Base-by-base conservation (phyloP, 1,139 yeast species). In the Hyphopichia burtonii region DNA sequence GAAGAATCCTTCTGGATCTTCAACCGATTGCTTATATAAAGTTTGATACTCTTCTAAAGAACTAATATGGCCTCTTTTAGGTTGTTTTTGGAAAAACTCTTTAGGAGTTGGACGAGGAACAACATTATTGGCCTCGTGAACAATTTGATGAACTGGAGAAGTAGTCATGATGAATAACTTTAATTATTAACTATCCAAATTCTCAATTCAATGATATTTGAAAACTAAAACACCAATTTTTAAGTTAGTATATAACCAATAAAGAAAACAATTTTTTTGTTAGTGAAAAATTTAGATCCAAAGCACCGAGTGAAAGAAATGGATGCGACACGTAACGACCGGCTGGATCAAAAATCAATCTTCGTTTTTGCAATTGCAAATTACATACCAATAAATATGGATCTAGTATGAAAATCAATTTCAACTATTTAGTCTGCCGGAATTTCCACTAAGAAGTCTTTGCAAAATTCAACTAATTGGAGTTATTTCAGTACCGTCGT, bases 1-100 rank as follows among this genome's bases (percentile, higher is more conserved):
- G 62, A 89, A 93, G 66, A 93, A 93, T 36, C 68, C 78, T 52
- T 82, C 89, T 43, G 99, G 98, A 58, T 88, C 81, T 45, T 76
- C 67, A 55, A 93, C 81, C 31, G 96, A 87, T 71, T 88, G 76
- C 46, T 80, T 65, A 72, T 93, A 89, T 71, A 90, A 66, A 52
- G 77, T 68, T 47, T 78, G 68, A 74, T 91, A 93, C 50, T 89
- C 84, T n/a, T 80, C 86, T 51, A 87, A 55, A 56, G 65, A 59
- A 43, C 61, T 63, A 43, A 80, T 55, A 53, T 71, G 75, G 34
- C 81, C 78, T 38, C 68, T 61, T 41, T 74, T 68, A 45, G 93
- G 91, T 59, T 84, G 90, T 54, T 83, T 83, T 52, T 80, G 78
- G 62, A 68, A 86, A 68, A 88, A 89, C 53, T 83, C 87, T 55